Conservation (phyloP, 345 rosid genomes). For the Salix udensis region DNA sequence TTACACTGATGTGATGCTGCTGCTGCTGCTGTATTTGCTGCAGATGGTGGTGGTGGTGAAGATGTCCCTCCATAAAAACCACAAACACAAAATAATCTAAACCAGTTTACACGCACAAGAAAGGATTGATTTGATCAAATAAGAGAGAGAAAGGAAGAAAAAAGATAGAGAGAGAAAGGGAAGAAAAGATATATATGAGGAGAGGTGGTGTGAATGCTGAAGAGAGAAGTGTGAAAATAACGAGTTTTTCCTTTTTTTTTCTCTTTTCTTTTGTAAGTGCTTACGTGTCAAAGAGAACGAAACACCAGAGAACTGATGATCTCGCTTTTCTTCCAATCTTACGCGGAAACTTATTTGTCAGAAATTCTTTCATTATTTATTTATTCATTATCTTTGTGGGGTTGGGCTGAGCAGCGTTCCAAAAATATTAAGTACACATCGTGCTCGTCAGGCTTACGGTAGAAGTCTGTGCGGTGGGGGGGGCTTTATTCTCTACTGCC, state of each 20-base stretch:
- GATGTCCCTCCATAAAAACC: slow-evolving; percentile 56
- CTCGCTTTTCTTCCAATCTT: slow-evolving; percentile 28
- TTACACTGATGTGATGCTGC: slow-evolving; percentile 38
- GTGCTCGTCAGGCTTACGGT: slow-evolving; percentile 73
- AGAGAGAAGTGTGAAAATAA: slow-evolving; percentile 49
- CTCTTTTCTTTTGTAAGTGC: slow-evolving; percentile 1
- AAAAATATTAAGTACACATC: slow-evolving; percentile 34
- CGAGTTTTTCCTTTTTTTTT: too few species aligned
- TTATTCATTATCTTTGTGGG: neutral
- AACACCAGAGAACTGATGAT: slow-evolving; percentile 4
- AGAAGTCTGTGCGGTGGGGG: slow-evolving; percentile 12
- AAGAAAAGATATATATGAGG: slow-evolving; percentile 32
- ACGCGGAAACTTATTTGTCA: slow-evolving; percentile 67
- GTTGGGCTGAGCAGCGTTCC: neutral
- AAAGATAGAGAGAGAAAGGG: slow-evolving; percentile 24
- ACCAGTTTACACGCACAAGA: neutral
- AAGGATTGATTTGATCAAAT: slow-evolving; percentile 9
- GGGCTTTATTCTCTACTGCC: slow-evolving; percentile 38
- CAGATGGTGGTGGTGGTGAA: slow-evolving; percentile 33
- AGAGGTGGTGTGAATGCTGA: slow-evolving; percentile 35
- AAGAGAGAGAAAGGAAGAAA: neutral
- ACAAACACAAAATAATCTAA: slow-evolving; percentile 10
- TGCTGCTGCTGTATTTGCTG: slow-evolving; percentile 34
- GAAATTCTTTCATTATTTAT: slow-evolving; percentile 7
- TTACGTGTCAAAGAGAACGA: slow-evolving; percentile 37